Base-by-base conservation (phyloP, 2,329 filamentous ascomycete species). In the Xylaria sp. region DNA sequence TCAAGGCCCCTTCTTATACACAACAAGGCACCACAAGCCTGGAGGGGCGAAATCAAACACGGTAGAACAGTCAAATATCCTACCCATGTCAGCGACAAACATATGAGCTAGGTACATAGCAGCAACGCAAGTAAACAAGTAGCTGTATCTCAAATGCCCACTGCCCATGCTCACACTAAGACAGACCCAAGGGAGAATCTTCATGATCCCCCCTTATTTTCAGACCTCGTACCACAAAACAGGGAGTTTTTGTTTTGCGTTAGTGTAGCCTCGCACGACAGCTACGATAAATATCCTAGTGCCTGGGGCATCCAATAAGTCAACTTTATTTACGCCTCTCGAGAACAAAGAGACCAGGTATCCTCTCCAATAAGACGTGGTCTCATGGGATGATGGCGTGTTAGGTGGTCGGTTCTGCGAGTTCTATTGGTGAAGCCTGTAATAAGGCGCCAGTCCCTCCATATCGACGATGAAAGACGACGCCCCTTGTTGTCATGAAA, bases 211-310 rank as follows among this genome's bases (percentile, higher is more conserved):
- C 23, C 39, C 39, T 15, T 20, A 23, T 23, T 41, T 20, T 13
- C 56, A n/a, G 12, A n/a, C 39, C 56, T 15, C 56, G 28, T 23
- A 39, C 44, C 34, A 50, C 25, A 46, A 28, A 60, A 59, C 56
- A 28, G 34, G 56, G 9, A 15, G 37, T n/a, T 18, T 52, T 8
- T 46, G 25, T 46, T 23, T 34, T 37, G 41, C 18, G 39, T 63
- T 51, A 25, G 67, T 66, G 63, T 69, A 65, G 65, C 68, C 61
- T 68, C 41, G 54, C 57, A 68, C 68, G 23, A 54, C 68, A 65
- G 52, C 56, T 59, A 20, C 31, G 20, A 50, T n/a, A 23, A 41
- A 41, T 5, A 34, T 46, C 13, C 44, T 6, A 18, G 20, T 10
- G 18, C 28, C 28, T 18, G 41, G 57, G 4, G 20, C 18, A 52